Evolutionary conservation across 1,139 yeast species (phyloP).

Genomic region (Pichia sp.): DNA sequence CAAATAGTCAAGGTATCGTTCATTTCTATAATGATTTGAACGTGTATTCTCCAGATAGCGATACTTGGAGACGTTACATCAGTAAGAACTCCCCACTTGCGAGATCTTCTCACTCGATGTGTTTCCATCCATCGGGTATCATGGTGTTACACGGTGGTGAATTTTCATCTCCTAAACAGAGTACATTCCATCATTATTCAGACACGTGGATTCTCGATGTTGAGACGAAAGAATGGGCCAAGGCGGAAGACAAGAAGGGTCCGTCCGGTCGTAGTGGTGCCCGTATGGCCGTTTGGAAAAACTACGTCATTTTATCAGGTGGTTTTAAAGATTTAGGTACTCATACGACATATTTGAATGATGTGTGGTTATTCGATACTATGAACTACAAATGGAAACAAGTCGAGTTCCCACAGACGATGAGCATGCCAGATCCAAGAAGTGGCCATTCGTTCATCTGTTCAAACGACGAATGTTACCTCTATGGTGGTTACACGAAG

Average conservation of each 20-base stretch:
- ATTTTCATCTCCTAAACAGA: constrained; percentile 94
- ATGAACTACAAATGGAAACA: constrained; percentile 89
- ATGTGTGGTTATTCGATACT: constrained; percentile 91
- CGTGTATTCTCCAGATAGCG: constrained; percentile 72
- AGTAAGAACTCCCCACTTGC: constrained; percentile 92
- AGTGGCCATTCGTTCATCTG: constrained; percentile 92
- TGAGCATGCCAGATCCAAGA: constrained; percentile 83
- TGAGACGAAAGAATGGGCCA: constrained; percentile 84
- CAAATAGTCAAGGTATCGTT: constrained; percentile 49
- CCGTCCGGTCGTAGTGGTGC: constrained; percentile 95
- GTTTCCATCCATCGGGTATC: constrained; percentile 89
- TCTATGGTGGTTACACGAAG: constrained; percentile 95
- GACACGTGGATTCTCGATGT: constrained; percentile 95
- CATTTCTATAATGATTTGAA: constrained; percentile 80
- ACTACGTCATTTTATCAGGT: constrained; percentile 79
- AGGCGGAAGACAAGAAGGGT: constrained; percentile 65
- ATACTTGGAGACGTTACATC: constrained; percentile 74
- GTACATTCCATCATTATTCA: constrained; percentile 94
- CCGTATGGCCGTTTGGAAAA: constrained; percentile 88
- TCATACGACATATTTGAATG: constrained; percentile 79
- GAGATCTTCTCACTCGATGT: constrained; percentile 91
- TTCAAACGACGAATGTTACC: constrained; percentile 71
- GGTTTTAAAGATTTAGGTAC: constrained; percentile 92
- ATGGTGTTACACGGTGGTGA: constrained; percentile 93
- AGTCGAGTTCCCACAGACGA: constrained; percentile 82